Evolutionary conservation across 345 rosid genomes (phyloP).

Genomic region (Anacardium occidentale): DNA sequence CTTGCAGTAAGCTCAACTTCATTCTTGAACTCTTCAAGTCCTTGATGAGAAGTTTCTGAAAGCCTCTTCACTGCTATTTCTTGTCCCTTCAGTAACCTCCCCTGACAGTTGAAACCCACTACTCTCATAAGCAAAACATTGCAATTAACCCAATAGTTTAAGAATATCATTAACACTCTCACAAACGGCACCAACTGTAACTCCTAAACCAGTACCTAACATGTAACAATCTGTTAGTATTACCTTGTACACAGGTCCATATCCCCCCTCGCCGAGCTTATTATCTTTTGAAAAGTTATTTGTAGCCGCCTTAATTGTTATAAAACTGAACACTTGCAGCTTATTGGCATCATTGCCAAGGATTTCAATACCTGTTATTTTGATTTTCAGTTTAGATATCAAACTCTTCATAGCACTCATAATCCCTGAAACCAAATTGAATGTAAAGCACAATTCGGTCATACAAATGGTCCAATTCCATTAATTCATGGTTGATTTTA

Average conservation of each 20-base stretch:
- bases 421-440: background rate
- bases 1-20: slow-evolving; percentile 25
- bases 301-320: background rate
- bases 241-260: slow-evolving; percentile 26
- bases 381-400: background rate
- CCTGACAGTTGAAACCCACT: slow-evolving; percentile 13
- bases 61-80: slow-evolving; percentile 35
- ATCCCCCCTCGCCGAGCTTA: slow-evolving; percentile 26
- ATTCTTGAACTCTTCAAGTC: slow-evolving; percentile 27
- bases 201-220: no score
- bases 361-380: background rate
- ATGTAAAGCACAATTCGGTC: background rate
- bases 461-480: background rate
- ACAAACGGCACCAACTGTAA: no score
- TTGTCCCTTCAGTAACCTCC: slow-evolving; percentile 20
- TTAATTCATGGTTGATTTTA: background rate
- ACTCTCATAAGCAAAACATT: no score
- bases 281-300: slow-evolving; percentile 11
- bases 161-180: no score
- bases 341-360: background rate
- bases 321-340: slow-evolving; percentile 9
- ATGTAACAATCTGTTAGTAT: background rate
- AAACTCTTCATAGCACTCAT: background rate
- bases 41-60: slow-evolving; percentile 24
- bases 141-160: background rate